Evolutionary conservation across 805 yeast genomes (phyloP), one percentile per base, ranked within the genome.

Genomic region (Teunomyces cretensis): DNA sequence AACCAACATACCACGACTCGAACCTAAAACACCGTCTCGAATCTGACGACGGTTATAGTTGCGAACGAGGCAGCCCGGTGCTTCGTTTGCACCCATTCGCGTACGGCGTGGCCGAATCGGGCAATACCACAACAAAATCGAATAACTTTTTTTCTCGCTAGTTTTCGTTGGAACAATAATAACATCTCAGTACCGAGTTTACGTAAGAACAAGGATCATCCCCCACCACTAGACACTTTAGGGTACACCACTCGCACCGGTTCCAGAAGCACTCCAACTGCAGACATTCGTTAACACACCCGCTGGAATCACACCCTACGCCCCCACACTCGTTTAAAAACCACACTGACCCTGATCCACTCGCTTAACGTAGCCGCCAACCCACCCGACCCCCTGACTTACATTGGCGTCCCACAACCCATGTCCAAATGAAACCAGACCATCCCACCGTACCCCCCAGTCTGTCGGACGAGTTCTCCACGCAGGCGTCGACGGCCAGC

Each of bases 371-470:
- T 12, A 33, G 6, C n/a, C n/a, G n/a, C n/a, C n/a, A n/a, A n/a
- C n/a, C n/a, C n/a, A n/a, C n/a, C n/a, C n/a, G n/a, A n/a, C n/a
- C n/a, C n/a, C n/a, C n/a, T n/a, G n/a, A n/a, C n/a, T n/a, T n/a
- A n/a, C n/a, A n/a, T n/a, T n/a, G n/a, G n/a, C 22, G 22, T 19
- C 36, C 16, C 14, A 11, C 22, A 35, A 27, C 38, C n/a, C 38
- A 35, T 35, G 38, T 17, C 28, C 38, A 35, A 24, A 35, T 35
- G 38, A 35, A 35, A 35, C 38, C 38, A 35, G 38, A 35, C n/a
- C 9, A 35, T 13, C 26, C 14, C 15, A 35, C 28, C 28, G 12
- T 35, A 7, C 38, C 38, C 12, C 38, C 38, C 22, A 35, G 38
- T 13, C 38, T 22, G 38, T 35, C 38, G 17, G 38, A 35, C 22